Evolutionary conservation across 306 rosid species (phyloP).

Genomic region (Lathyrus tuberosus): DNA sequence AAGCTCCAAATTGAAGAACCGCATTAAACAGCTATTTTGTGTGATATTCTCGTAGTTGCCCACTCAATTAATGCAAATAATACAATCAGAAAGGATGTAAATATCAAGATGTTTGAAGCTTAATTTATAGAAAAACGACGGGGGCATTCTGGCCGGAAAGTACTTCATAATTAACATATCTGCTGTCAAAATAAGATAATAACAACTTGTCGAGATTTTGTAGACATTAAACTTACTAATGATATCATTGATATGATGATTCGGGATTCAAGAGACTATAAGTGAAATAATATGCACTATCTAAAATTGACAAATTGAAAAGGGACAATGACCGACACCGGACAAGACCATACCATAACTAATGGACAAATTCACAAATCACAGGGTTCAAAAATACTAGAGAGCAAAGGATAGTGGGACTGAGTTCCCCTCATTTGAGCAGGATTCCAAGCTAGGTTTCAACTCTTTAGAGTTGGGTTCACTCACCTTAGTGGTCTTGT

Average conservation of each 20-base stretch:
- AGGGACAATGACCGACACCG: background rate
- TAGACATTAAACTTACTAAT: constrained; percentile 10
- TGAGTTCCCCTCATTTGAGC: background rate
- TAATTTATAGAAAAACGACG: constrained; percentile 11
- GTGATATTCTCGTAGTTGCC: constrained; percentile 29
- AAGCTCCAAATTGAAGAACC: constrained; percentile 15
- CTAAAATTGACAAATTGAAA: background rate
- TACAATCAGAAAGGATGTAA: background rate
- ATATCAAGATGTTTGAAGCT: background rate
- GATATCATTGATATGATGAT: constrained; percentile 3
- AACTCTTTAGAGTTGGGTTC: background rate
- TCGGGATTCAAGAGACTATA: constrained; percentile 14
- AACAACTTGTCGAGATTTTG: background rate
- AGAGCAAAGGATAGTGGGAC: constrained; percentile 1
- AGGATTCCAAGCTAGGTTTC: background rate
- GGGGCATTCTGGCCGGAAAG: background rate
- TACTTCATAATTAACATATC: constrained; percentile 15
- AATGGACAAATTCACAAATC: background rate
- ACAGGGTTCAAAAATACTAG: background rate
- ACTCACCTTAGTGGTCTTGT: background rate
- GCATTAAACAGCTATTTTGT: constrained; percentile 13
- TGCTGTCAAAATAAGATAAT: constrained; percentile 13
- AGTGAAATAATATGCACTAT: constrained; percentile 5
- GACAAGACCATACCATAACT: background rate
- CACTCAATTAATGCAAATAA: constrained; percentile 1